Evolutionary conservation across 306 rosid genomes (phyloP).

Genomic region (Spatholobus suberectus): DNA sequence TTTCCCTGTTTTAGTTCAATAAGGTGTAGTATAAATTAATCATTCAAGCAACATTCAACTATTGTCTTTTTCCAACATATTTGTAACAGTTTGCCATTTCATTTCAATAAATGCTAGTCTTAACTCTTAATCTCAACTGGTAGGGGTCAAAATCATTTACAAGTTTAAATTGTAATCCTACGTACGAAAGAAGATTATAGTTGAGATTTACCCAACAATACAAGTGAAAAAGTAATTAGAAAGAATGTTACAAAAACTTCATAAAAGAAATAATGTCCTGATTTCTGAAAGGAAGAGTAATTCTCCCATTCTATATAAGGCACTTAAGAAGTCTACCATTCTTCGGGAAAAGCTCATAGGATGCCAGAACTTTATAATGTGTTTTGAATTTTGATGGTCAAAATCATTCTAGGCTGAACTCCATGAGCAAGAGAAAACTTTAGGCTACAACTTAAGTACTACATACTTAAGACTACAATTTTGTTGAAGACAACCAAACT

Average conservation of each 20-base stretch:
- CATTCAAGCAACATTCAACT: not conserved
- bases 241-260: not conserved
- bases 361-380: constrained; percentile 30
- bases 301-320: constrained; percentile 25
- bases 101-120: constrained; percentile 6
- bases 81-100: not conserved
- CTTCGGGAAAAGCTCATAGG: not conserved
- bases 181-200: not conserved
- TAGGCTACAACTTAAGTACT: not conserved
- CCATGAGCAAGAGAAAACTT: constrained; percentile 3
- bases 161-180: constrained; percentile 6
- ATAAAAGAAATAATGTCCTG: not conserved
- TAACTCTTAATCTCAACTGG: not conserved
- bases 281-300: not conserved
- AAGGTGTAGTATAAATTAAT: constrained; percentile 22
- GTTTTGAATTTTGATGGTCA: not conserved
- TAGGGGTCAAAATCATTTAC: constrained; percentile 1
- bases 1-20: not conserved
- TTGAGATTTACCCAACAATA: constrained; percentile 7
- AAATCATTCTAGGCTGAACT: not conserved
- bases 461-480: constrained; percentile 6
- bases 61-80: not conserved
- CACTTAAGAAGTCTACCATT: constrained; percentile 26
- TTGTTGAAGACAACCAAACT: constrained; percentile 29
- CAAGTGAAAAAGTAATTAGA: constrained; percentile 22